These are phyloP conservation scores for Candida loeiensis DNA, from an alignment of 805 yeast genomes.

Conservation along the genomic window DNA sequence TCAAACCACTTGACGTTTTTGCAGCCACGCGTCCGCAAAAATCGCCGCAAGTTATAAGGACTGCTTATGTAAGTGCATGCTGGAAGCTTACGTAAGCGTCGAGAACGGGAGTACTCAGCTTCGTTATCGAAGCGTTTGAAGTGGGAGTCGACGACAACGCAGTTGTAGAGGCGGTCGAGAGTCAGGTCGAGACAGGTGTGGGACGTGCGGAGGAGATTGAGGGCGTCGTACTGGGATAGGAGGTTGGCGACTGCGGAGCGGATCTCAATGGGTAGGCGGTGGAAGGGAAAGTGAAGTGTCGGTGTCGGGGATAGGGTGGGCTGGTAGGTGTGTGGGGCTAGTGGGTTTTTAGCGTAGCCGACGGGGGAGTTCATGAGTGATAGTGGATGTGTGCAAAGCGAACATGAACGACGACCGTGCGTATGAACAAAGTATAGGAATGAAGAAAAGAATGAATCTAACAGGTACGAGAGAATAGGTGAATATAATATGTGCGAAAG, in stretches of 20 bases:
- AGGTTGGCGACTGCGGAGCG: slow-evolving; percentile 17
- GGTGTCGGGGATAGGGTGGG: neutral
- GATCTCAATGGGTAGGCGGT: neutral
- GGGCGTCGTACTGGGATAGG: slow-evolving; percentile 37
- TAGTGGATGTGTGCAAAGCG: no score
- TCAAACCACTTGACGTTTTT: slow-evolving; percentile 22
- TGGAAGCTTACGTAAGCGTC: slow-evolving; percentile 2
- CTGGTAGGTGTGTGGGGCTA: neutral
- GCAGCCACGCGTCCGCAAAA: slow-evolving; percentile 17
- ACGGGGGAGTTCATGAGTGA: neutral
- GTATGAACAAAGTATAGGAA: no score
- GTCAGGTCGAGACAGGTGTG: slow-evolving; percentile 27
- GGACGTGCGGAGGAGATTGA: slow-evolving; percentile 28
- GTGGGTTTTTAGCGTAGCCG: neutral
- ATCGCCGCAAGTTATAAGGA: slow-evolving; percentile 37
- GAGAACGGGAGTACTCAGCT: slow-evolving; percentile 15
- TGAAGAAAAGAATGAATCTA: neutral
- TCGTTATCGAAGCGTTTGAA: slow-evolving; percentile 32
- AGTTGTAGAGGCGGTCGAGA: slow-evolving; percentile 35
- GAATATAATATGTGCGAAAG: no score
- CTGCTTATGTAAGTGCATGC: slow-evolving; percentile 34
- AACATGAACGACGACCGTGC: no score
- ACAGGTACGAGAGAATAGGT: no score
- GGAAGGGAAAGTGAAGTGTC: neutral
- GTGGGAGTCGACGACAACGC: slow-evolving; percentile 36